Evolutionary conservation across 768 basidiomycete genomes (phyloP), one percentile per base, ranked within the genome.

Genomic region (Trametes meyenii): DNA sequence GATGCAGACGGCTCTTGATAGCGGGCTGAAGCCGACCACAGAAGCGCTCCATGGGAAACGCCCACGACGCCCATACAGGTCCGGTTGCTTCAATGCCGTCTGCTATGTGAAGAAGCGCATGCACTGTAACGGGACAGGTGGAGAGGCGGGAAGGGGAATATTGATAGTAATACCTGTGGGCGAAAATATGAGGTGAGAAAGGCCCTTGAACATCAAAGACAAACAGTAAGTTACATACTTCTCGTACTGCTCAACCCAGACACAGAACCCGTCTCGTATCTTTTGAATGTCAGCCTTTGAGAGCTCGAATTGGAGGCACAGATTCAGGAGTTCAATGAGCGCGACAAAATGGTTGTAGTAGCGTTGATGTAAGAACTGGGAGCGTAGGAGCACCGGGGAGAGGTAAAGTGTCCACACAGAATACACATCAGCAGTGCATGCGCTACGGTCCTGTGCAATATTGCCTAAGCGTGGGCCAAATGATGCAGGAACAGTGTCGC

Each of bases 261-360:
- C 10, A 21, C n/a, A 10, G 43, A 44, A 44, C 75, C 78, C 78
- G 79, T 10, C 26, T 12, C 69, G 58, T 16, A 79, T 60, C 13
- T 50, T 12, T 5, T 64, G 44, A 35, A 78, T 54, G 43, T 77
- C 72, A 0, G 65, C 65, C 21, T 53, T 40, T 0, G 69, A 54
- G 17, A 75, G 68, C 56, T 74, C 71, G n/a, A 72, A 77, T 45
- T 77, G 68, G 16, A 81, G 71, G 54, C 72, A 75, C 0, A 55
- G 60, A 46, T 73, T 69, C 49, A 81, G 61, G 13, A 81, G 71
- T 11, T 64, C 46, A 19, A 78, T 74, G 5, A 82, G 73, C 4
- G 68, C 21, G 5, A 79, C 45, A 59, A 80, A 79, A 61, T 82
- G 80, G 0, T 70, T 60, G 60, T 76, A 81, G 61, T 79, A 81